Evolutionary conservation across 306 rosid species (phyloP), one percentile per base, ranked within the genome.

Genomic region (Vigna nakashimae): DNA sequence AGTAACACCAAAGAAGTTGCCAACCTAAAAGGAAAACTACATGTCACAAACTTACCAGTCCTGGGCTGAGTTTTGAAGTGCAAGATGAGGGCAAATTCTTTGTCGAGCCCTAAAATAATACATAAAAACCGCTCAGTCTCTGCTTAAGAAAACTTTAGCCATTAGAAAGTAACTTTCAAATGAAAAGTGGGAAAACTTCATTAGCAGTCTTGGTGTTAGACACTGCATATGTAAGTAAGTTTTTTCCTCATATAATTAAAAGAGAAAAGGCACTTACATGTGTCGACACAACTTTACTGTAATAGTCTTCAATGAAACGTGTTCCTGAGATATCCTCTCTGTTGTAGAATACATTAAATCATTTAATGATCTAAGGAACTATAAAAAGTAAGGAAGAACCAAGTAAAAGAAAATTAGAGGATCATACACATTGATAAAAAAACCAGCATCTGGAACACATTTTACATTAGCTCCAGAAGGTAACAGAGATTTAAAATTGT

Each of bases 381-480:
- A 13, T 24, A 65, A 22, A 73, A 28, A 0, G 3, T 59, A 17
- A 17, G n/a, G 62, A 52, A 55, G 71, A 13, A 70, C 20, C 1
- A 82, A 52, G 18, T 3, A 14, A 50, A 22, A 66, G 34, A 22
- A 74, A 73, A 49, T 1, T 32, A 9, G 69, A 36, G 46, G 55
- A 67, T 65, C 96, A 69, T 87, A 93, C 97, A 52, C 75, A 42
- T 93, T 81, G 69, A 91, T 86, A 49, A 93, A 91, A 84, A 83
- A 93, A 79, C 98, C 98, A 52, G 98, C 97, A 77, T 93, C 98
- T 48, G 98, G 70, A 69, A 93, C 80, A 57, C 98, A 93, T 83
- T 90, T 91, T 17, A 89, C 98, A 52, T 45, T 93, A 30, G 91
- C 67, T 57, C 72, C 81, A 0, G 40, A 1, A 11, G 97, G 92